Evolutionary conservation across 441 rosid species (phyloP).

Genomic region (Populus trichocarpa): DNA sequence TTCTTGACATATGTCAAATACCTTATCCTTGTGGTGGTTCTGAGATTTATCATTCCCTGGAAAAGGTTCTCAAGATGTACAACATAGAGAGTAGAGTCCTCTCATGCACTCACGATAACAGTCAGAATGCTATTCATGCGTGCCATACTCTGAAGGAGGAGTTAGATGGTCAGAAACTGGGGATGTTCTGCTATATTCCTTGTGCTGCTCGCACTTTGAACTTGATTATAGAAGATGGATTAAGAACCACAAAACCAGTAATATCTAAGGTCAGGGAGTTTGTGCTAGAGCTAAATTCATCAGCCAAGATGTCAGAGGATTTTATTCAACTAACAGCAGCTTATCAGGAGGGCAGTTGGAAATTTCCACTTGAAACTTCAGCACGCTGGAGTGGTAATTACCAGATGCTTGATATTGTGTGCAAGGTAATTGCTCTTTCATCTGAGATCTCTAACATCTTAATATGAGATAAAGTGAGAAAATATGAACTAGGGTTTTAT

Average conservation of each 20-base stretch:
- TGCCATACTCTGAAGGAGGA: slow-evolving; percentile 75
- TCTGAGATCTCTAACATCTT: background rate
- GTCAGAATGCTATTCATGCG: slow-evolving; percentile 71
- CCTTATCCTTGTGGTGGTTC: slow-evolving; percentile 73
- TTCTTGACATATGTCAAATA: slow-evolving; percentile 74
- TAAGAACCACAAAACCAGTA: slow-evolving; percentile 67
- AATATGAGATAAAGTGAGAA: background rate
- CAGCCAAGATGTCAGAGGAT: slow-evolving; percentile 55
- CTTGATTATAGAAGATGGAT: slow-evolving; percentile 75
- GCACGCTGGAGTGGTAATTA: slow-evolving; percentile 86
- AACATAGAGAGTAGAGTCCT: slow-evolving; percentile 63
- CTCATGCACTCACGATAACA: slow-evolving; percentile 90
- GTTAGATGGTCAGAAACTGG: slow-evolving; percentile 63
- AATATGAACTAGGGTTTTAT: slow-evolving; percentile 13
- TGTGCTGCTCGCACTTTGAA: slow-evolving; percentile 83
- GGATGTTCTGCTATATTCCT: slow-evolving; percentile 80
- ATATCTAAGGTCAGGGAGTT: slow-evolving; percentile 74
- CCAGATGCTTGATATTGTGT: slow-evolving; percentile 79
- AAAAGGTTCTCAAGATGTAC: slow-evolving; percentile 60
- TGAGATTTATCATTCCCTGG: slow-evolving; percentile 57
- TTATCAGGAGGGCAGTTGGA: slow-evolving; percentile 89
- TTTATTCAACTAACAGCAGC: slow-evolving; percentile 59
- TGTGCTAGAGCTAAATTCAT: slow-evolving; percentile 64
- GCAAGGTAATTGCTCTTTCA: slow-evolving; percentile 48
- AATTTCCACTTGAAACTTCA: slow-evolving; percentile 73